Conservation (phyloP, 2,329 filamentous ascomycete species). For the Pseudocercospora musae region DNA sequence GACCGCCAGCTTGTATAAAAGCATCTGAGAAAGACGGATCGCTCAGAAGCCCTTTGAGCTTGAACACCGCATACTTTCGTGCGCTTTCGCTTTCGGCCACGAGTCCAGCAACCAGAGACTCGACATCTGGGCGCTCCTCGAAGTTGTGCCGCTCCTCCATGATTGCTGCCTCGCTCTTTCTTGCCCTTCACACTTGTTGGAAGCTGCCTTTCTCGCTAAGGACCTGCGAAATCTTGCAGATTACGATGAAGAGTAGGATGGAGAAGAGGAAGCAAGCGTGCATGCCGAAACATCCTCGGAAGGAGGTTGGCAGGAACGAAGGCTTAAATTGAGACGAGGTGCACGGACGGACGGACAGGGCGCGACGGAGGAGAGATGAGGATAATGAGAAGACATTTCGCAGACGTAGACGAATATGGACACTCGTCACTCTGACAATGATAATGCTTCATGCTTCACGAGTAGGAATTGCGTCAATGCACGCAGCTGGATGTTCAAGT, state of each 20-base stretch:
- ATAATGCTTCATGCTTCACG: no score
- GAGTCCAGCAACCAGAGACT: constrained; percentile 51
- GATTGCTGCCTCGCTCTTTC: not conserved
- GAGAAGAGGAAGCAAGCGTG: constrained; percentile 24
- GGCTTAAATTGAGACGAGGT: not conserved
- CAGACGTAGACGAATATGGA: not conserved
- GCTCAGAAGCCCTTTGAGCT: constrained; percentile 90
- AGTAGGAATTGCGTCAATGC: not conserved
- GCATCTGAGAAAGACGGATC: constrained; percentile 95
- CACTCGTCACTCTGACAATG: not conserved
- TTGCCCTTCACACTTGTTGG: constrained; percentile 9
- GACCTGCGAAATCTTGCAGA: constrained; percentile 48
- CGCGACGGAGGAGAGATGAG: not conserved
- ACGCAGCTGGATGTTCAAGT: not conserved
- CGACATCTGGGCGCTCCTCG: constrained; percentile 35
- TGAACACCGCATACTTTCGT: constrained; percentile 98
- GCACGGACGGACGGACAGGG: constrained; percentile 4
- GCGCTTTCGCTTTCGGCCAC: constrained; percentile 75
- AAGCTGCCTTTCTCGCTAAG: constrained; percentile 23
- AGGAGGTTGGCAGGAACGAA: not conserved
- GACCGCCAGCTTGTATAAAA: constrained; percentile 86
- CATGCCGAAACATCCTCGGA: constrained; percentile 22
- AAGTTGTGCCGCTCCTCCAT: constrained; percentile 30
- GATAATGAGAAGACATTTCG: not conserved
- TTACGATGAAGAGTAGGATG: constrained; percentile 43